Conservation (phyloP, 176 grass and related monocot species). For the Alopecurus myosuroides region DNA sequence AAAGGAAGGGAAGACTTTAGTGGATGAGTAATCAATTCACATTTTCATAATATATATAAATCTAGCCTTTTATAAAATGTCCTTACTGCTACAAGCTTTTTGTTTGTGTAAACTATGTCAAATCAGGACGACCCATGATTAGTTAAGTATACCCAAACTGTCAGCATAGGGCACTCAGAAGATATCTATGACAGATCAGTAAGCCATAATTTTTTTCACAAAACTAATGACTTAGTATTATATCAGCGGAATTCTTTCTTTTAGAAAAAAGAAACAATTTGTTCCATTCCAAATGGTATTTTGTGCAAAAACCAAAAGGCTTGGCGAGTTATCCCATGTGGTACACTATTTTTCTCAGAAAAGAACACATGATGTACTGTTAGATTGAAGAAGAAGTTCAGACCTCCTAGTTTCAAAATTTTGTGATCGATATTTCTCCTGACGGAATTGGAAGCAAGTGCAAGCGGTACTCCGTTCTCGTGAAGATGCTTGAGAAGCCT, state of each 20-base stretch:
- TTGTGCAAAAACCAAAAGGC: neutral
- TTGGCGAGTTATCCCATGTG: neutral
- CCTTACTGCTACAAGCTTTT: neutral
- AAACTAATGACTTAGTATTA: neutral
- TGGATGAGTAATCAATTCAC: neutral
- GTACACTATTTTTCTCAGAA: neutral
- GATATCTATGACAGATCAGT: neutral
- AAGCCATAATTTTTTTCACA: neutral
- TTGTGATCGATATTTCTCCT: slow-evolving; percentile 74
- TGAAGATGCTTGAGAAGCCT: slow-evolving; percentile 74
- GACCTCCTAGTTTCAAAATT: slow-evolving; percentile 55
- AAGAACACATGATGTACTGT: neutral
- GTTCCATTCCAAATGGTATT: neutral
- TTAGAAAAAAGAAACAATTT: neutral
- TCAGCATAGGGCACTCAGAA: neutral
- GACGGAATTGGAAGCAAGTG: slow-evolving; percentile 82
- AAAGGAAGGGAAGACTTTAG: neutral
- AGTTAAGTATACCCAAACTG: neutral
- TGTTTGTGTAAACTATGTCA: neutral
- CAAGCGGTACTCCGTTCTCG: slow-evolving; percentile 63
- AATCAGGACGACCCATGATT: neutral
- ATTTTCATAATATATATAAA: neutral
- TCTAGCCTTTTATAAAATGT: neutral
- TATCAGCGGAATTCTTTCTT: neutral
- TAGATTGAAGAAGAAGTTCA: neutral